Percentiles rank a stretch among this genome's conserved stretches.
phyloP scores from a whole-genome alignment of 1,284 basidiomycete species.

The Microbotryum lychnidis-dioicae region DNA sequence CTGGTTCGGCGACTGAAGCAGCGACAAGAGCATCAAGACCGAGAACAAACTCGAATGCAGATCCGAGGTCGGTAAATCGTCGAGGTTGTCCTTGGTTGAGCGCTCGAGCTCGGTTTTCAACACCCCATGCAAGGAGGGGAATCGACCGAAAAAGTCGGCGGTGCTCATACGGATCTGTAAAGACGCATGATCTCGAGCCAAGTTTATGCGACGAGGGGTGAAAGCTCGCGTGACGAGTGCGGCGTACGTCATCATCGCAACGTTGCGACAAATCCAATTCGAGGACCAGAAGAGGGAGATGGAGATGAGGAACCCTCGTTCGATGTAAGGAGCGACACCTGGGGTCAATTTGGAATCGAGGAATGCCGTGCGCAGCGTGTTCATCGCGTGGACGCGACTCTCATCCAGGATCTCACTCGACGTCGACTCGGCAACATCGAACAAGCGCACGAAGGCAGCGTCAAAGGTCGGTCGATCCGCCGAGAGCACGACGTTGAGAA shows the following conservation, averaged over 20 bases:
- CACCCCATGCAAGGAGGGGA: conserved; percentile 15
- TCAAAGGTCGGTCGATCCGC: conserved; percentile 13
- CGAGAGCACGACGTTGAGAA: conserved; percentile 31
- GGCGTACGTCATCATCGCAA: conserved; percentile 40
- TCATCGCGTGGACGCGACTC: conserved; percentile 37
- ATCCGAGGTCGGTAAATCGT: conserved; percentile 22
- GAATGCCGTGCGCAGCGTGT: conserved; percentile 35
- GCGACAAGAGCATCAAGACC: conserved; percentile 29
- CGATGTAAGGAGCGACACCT: conserved; percentile 25
- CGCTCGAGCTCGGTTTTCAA: conserved; percentile 21
- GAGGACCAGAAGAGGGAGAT: conserved; percentile 38
- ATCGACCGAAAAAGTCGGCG: conserved; percentile 27
- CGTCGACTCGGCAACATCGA: conserved; percentile 29
- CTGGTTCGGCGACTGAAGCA: conserved; percentile 23
- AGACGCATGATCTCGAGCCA: conserved; percentile 17
- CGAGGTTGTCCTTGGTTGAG: conserved; percentile 15
- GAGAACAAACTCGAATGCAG: conserved; percentile 27
- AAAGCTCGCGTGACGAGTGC: conserved; percentile 38
- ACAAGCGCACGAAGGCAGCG: conserved; percentile 13
- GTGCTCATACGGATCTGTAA: conserved; percentile 16
- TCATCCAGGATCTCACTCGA: conserved; percentile 19
- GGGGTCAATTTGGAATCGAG: conserved; percentile 25
- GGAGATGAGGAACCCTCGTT: conserved; percentile 36
- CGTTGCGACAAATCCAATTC: conserved; percentile 41
- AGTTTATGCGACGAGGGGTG: conserved; percentile 23